Evolutionary conservation across 2,329 filamentous ascomycete genomes (phyloP).

Genomic region (Talaromyces rugulosus): DNA sequence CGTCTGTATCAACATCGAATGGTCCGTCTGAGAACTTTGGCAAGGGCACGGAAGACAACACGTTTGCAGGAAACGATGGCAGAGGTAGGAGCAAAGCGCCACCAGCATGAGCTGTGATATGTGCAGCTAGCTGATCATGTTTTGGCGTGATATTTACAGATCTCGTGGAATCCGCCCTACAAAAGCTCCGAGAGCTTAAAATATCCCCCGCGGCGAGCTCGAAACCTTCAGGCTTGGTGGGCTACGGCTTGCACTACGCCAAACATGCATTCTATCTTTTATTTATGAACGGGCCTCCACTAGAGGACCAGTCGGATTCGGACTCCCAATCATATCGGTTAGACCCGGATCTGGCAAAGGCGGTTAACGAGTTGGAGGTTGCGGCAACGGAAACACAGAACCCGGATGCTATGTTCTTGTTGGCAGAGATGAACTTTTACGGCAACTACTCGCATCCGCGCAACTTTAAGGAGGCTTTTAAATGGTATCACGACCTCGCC

Average conservation of each 20-base stretch:
- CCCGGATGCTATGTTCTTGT: conserved; percentile 79
- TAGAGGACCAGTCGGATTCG: conserved; percentile 37
- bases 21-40: conserved; percentile 16
- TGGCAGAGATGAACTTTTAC: conserved; percentile 95
- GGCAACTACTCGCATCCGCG: conserved; percentile 87
- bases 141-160: conserved; percentile 17
- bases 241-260: conserved; percentile 56
- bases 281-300: conserved; percentile 59
- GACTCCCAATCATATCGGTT: conserved; percentile 31
- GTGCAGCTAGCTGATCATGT: background rate
- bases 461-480: conserved; percentile 74
- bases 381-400: conserved; percentile 52
- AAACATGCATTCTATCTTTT: conserved; percentile 60
- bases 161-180: conserved; percentile 28
- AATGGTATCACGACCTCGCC: conserved; percentile 75
- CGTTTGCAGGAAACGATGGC: conserved; percentile 18
- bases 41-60: conserved; percentile 19
- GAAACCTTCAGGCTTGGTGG: conserved; percentile 56
- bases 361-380: conserved; percentile 55
- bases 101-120: background rate
- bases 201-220: conserved; percentile 22
- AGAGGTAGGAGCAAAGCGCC: conserved; percentile 24
- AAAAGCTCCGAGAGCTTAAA: conserved; percentile 26
- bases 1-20: conserved; percentile 16
- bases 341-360: conserved; percentile 48